Conservation (phyloP, 2,329 filamentous ascomycete genomes). For the Cyclaneusma minus region DNA sequence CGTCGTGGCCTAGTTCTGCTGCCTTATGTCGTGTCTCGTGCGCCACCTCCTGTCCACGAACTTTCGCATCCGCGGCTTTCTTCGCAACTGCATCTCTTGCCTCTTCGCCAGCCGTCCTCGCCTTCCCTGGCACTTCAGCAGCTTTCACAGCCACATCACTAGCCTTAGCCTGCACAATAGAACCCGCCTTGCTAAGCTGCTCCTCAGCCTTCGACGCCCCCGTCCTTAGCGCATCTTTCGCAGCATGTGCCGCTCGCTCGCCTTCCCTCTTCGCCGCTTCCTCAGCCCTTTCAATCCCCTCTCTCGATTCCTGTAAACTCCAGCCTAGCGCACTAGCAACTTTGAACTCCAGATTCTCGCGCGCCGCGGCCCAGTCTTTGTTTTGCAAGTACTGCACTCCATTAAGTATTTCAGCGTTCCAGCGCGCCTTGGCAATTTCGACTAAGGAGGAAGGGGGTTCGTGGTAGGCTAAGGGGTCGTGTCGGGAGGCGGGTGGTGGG, state of each 20-base stretch:
- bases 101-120: conserved; percentile 11
- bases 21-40: too few relatives aligned
- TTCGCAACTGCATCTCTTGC: conserved; percentile 14
- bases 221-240: conserved; percentile 19
- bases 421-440: conserved; percentile 59
- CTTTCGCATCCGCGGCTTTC: too few relatives aligned
- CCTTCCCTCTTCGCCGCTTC: conserved; percentile 19
- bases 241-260: conserved; percentile 21
- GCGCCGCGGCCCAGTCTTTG: conserved; percentile 47
- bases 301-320: conserved; percentile 14
- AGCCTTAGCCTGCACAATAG: conserved; percentile 18
- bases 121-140: conserved; percentile 9
- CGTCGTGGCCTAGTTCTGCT: conserved; percentile 1
- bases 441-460: conserved; percentile 38
- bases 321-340: conserved; percentile 24
- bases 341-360: conserved; percentile 38
- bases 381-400: conserved; percentile 50
- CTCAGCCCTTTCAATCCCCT: conserved; percentile 14
- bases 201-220: conserved; percentile 9
- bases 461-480: conserved; percentile 32
- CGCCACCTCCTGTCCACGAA: too few relatives aligned
- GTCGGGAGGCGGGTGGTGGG: conserved; percentile 31
- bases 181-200: too few relatives aligned
- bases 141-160: conserved; percentile 12
- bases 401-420: conserved; percentile 60